Evolutionary conservation across 2,329 filamentous ascomycete genomes (phyloP), one percentile per base, ranked within the genome.

Genomic region (Ophiostoma triangulosporum): DNA sequence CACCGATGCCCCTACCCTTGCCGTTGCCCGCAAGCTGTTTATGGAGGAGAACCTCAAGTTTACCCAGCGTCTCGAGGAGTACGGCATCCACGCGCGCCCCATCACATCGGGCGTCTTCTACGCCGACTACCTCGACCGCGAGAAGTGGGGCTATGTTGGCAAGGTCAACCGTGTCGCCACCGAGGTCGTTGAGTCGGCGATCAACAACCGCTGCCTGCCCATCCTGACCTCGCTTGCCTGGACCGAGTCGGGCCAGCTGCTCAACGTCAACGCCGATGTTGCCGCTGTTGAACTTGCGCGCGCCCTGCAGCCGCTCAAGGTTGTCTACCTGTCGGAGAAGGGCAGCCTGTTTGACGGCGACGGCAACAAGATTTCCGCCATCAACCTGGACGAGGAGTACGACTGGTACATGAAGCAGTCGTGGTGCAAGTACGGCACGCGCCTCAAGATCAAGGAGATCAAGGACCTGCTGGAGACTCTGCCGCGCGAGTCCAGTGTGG

Each of bases 241-340:
- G 74, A 90, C 86, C 22, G 77, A 83, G 48, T 89, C 95, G 59
- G 93, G 93, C 8, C 88, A 91, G 68, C 83, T 97, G 51, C 77
- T 98, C 59, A 98, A 98, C 65, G 93, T 98, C 67, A 98, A 98
- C 64, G 93, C 93, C 33, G 93, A 98, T 68, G 91, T 96, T 57
- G 91, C 91, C 33, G 93, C 93, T 29, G 90, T 90, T 59, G 91
- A 96, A 71, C 76, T 98, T 57, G 91, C 93, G 24, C 83, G 88
- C 56, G 81, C 86, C 54, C 74, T 98, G 52, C 84, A 97, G 69
- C 93, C 93, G 26, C 73, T 97, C 63, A 98, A 98, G 80, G 91
- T 97, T 57, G 90, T 98, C 56, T 98, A 96, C 67, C 77, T 97
- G n/a, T 94, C 89, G 5, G 93, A 98, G 73, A 97, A 97, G 77